Base-by-base conservation (phyloP, 805 yeast species). In the Priceomyces castillae region DNA sequence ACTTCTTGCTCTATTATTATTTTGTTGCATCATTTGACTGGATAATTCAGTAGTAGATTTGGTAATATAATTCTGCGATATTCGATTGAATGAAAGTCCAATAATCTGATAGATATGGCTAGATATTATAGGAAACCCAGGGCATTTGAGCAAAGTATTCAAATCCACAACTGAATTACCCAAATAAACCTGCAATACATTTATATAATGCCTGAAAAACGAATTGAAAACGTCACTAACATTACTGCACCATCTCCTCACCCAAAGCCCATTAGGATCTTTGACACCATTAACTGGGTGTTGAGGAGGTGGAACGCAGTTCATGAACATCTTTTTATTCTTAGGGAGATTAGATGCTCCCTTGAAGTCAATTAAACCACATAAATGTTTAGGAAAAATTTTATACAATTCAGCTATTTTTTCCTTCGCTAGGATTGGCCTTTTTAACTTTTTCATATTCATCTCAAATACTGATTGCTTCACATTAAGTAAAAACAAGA, bases 201-300 rank as follows among this genome's bases (percentile, higher is more conserved):
- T 55, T 14, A 79, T 56, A 52, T 80, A 82, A 56, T 82, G 86
- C 46, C 83, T 74, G 39, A 81, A 64, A 48, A 82, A 82, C 1
- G 86, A 77, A 46, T 74, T 71, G 59, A 82, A 82, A 2, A 82
- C 63, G 51, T 80, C 82, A 42, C 79, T 67, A 47, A 80, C 84
- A 44, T 74, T 63, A 40, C 72, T 65, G 42, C 74, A 69, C 87
- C 87, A 82, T 50, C 81, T 65, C 44, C 73, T 65, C 7, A 80
- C 82, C 88, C 88, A 82, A 19, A 69, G 54, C 4, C 84, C 86
- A 45, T 66, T 74, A 7, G 86, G 80, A 46, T 82, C 82, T 11
- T 68, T 55, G 37, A 80, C 77, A 6, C 83, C 81, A 25, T 51
- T 46, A 2, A 71, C 76, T 3, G 75, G 75, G 40, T 65, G 71